Evolutionary conservation across 73 alveolate genomes (phyloP).

Genomic region (Chromera velia): DNA sequence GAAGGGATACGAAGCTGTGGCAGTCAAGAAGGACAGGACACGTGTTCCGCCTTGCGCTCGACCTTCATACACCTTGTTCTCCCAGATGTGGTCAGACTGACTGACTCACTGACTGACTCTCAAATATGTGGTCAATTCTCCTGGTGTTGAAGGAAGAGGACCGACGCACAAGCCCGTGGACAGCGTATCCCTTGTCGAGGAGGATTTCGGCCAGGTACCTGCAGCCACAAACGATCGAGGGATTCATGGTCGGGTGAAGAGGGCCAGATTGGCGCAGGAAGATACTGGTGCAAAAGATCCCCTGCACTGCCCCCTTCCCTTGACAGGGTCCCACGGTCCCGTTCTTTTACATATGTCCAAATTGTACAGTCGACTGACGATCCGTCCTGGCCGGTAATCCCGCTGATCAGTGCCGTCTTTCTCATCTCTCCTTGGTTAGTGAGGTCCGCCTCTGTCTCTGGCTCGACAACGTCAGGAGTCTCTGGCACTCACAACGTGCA

Average conservation of each 20-base stretch:
- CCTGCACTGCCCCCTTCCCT: background rate
- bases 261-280: background rate
- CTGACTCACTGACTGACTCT: too few relatives aligned
- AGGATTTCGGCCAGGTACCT: conserved; percentile 39
- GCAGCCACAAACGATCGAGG: background rate
- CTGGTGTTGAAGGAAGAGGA: conserved; percentile 34
- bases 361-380: background rate
- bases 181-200: conserved; percentile 33
- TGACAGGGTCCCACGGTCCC: background rate
- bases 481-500: too few relatives aligned
- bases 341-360: background rate
- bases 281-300: background rate
- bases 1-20: too few relatives aligned
- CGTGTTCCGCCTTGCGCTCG: too few relatives aligned
- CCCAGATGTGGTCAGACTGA: too few relatives aligned
- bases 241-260: background rate
- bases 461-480: too few relatives aligned
- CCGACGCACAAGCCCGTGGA: conserved; percentile 38
- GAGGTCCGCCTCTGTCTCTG: too few relatives aligned
- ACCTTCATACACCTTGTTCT: too few relatives aligned
- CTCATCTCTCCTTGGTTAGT: background rate
- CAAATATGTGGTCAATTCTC: conserved; percentile 41
- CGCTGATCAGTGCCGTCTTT: conserved; percentile 28
- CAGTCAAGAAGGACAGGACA: too few relatives aligned
- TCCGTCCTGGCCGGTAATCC: conserved; percentile 24